These are phyloP conservation scores for Fusarium incarnatum DNA, from an alignment of 2,329 filamentous ascomycete species.

Conservation along the genomic window DNA sequence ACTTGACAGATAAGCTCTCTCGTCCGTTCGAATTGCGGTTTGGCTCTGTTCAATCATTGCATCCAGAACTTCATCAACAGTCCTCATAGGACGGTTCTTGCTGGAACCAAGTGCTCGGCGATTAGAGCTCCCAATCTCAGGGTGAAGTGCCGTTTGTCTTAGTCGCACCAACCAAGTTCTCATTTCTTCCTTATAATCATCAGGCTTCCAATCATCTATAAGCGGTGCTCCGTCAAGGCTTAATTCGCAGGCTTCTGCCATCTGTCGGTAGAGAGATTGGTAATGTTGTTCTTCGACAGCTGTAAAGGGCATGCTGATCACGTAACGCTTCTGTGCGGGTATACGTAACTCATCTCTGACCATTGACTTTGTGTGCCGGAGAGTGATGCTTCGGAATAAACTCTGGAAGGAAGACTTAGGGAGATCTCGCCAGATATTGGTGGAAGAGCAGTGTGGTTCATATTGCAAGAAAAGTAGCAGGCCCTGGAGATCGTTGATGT, in stretches of 20 bases:
- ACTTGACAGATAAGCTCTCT: slow-evolving; percentile 72
- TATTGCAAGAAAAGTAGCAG: slow-evolving; percentile 84
- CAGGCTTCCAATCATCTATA: slow-evolving; percentile 71
- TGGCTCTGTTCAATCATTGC: slow-evolving; percentile 93
- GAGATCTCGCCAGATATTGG: slow-evolving; percentile 71
- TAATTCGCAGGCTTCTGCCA: slow-evolving; percentile 77
- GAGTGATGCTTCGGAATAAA: slow-evolving; percentile 77
- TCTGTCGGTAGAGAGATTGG: slow-evolving; percentile 76
- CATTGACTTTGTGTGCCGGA: slow-evolving; percentile 87
- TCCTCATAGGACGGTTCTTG: slow-evolving; percentile 76
- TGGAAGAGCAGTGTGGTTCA: slow-evolving; percentile 76
- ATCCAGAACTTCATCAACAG: slow-evolving; percentile 86
- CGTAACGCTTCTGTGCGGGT: slow-evolving; percentile 84
- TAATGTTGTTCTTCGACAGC: slow-evolving; percentile 94
- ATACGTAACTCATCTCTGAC: slow-evolving; percentile 83
- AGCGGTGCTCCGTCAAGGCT: slow-evolving; percentile 72
- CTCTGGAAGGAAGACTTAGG: slow-evolving; percentile 72
- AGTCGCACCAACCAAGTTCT: slow-evolving; percentile 80
- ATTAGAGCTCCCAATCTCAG: slow-evolving; percentile 79
- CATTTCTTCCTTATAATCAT: slow-evolving; percentile 78
- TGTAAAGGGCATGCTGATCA: slow-evolving; percentile 91
- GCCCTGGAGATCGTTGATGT: slow-evolving; percentile 81
- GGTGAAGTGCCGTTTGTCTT: slow-evolving; percentile 86
- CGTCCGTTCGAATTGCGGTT: slow-evolving; percentile 71
- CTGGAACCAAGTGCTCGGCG: slow-evolving; percentile 71